phyloP scores from a whole-genome alignment of 208 protist species.

The Porcisia hertigi region DNA sequence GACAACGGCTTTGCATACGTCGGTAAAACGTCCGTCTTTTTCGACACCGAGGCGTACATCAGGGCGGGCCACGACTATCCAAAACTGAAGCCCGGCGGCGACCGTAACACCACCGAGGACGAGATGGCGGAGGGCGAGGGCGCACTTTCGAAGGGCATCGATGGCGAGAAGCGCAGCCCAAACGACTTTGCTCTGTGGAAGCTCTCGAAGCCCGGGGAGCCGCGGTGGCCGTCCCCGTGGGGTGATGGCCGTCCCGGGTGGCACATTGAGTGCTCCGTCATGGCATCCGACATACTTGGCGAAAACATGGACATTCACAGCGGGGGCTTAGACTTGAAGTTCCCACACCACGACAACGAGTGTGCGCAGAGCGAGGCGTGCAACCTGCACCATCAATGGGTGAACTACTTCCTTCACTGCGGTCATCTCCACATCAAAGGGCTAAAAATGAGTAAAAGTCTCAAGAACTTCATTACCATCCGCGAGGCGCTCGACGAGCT shows the following conservation, averaged over 20 bases:
- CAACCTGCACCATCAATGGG: slow-evolving; percentile 92
- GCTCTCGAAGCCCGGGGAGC: slow-evolving; percentile 93
- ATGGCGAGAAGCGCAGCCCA: slow-evolving; percentile 86
- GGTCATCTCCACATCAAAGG: slow-evolving; percentile 98
- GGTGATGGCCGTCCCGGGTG: slow-evolving; percentile 98
- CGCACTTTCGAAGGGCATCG: slow-evolving; percentile 44
- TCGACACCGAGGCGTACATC: slow-evolving; percentile 92
- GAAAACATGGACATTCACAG: slow-evolving; percentile 96
- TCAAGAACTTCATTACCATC: slow-evolving; percentile 99
- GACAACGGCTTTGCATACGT: slow-evolving; percentile 96
- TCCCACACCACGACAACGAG: slow-evolving; percentile 99
- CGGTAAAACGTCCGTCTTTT: slow-evolving; percentile 94
- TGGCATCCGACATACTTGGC: slow-evolving; percentile 95
- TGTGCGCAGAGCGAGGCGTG: slow-evolving; percentile 96
- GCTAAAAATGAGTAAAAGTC: slow-evolving; percentile 99
- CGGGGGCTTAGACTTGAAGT: slow-evolving; percentile 98
- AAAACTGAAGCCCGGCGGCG: slow-evolving; percentile 83
- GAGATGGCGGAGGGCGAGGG: slow-evolving; percentile 95
- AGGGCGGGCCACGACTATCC: slow-evolving; percentile 92
- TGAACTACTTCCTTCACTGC: slow-evolving; percentile 98
- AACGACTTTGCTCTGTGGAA: slow-evolving; percentile 99
- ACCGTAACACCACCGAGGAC: slow-evolving; percentile 71
- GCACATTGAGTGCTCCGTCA: slow-evolving; percentile 99
- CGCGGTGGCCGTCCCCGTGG: slow-evolving; percentile 94
- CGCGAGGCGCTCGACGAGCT: slow-evolving; percentile 75